Conservation (phyloP, 306 rosid species). For the Nissolia schottii region DNA sequence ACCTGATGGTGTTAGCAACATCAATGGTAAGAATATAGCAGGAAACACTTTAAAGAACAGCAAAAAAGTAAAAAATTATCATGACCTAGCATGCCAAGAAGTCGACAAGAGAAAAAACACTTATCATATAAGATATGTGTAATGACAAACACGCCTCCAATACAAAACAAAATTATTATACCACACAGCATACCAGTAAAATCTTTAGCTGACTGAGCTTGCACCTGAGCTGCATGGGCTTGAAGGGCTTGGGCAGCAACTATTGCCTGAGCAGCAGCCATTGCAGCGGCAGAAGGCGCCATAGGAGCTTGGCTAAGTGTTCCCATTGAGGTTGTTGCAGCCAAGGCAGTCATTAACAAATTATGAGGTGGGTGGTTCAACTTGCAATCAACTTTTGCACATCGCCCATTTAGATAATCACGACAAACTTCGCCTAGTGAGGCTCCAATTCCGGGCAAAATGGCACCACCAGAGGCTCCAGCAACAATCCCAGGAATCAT, state of each 20-base stretch:
- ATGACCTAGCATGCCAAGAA: neutral
- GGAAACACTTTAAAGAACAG: neutral
- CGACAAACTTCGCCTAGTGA: constrained; percentile 95
- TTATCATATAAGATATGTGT: neutral
- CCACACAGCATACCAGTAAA: constrained; percentile 68
- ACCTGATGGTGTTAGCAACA: constrained; percentile 40
- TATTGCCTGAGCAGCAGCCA: constrained; percentile 99
- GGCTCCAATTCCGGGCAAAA: constrained; percentile 96
- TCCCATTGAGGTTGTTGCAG: constrained; percentile 95
- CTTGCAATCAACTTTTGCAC: constrained; percentile 88
- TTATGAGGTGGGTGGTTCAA: constrained; percentile 95
- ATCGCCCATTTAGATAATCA: constrained; percentile 90
- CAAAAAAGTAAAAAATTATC: neutral
- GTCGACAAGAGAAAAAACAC: neutral
- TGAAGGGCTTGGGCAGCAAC: constrained; percentile 99
- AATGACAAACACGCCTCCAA: neutral
- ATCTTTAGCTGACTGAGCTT: constrained; percentile 76
- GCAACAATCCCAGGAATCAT: constrained; percentile 95
- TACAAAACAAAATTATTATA: constrained; percentile 6
- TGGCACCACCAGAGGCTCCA: constrained; percentile 94
- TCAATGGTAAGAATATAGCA: constrained; percentile 16
- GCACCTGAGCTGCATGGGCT: constrained; percentile 98
- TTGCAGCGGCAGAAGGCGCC: constrained; percentile 99
- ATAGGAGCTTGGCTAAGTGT: constrained; percentile 92
- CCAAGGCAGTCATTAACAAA: constrained; percentile 91